Percentiles rank a stretch among this genome's conserved stretches.
phyloP scores from a whole-genome alignment of 257 asterid genomes.

The Mentha longifolia region DNA sequence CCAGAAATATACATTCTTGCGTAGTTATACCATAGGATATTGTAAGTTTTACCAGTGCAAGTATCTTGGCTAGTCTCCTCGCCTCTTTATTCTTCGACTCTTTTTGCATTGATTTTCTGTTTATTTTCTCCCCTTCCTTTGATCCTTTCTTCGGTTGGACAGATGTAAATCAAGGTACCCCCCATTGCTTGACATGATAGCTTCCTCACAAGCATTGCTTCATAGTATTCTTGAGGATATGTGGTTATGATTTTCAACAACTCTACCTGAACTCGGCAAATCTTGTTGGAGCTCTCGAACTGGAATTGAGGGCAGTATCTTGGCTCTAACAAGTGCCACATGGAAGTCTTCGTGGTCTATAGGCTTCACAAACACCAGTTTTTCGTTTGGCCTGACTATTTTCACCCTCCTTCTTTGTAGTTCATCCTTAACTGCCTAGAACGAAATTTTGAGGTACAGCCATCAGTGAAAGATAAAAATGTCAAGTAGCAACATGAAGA shows the following conservation, averaged over 20 bases:
- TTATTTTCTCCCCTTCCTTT: background rate
- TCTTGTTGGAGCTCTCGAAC: slow-evolving; percentile 45
- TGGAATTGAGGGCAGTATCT: slow-evolving; percentile 32
- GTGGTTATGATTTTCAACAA: slow-evolving; percentile 39
- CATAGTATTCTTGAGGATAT: slow-evolving; percentile 36
- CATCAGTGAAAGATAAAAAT: slow-evolving; percentile 10
- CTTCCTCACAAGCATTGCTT: slow-evolving; percentile 49
- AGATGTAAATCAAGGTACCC: slow-evolving; percentile 33
- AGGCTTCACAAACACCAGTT: slow-evolving; percentile 52
- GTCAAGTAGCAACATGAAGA: background rate
- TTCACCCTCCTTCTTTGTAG: slow-evolving; percentile 52
- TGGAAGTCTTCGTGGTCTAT: slow-evolving; percentile 63
- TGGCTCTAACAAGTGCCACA: slow-evolving; percentile 53
- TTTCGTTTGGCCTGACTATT: slow-evolving; percentile 33
- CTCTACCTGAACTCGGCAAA: slow-evolving; percentile 45
- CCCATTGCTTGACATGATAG: slow-evolving; percentile 41
- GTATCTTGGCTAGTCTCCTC: slow-evolving; percentile 4
- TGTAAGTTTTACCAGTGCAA: background rate
- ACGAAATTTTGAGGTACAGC: slow-evolving; percentile 17
- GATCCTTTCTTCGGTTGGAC: slow-evolving; percentile 1
- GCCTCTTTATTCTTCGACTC: background rate
- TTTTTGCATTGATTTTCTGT: background rate
- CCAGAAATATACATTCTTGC: background rate
- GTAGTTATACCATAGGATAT: background rate
- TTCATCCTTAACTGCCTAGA: slow-evolving; percentile 76